Evolutionary conservation across 2,329 filamentous ascomycete species (phyloP), one percentile per base, ranked within the genome.

Genomic region (Colletotrichum tanaceti): DNA sequence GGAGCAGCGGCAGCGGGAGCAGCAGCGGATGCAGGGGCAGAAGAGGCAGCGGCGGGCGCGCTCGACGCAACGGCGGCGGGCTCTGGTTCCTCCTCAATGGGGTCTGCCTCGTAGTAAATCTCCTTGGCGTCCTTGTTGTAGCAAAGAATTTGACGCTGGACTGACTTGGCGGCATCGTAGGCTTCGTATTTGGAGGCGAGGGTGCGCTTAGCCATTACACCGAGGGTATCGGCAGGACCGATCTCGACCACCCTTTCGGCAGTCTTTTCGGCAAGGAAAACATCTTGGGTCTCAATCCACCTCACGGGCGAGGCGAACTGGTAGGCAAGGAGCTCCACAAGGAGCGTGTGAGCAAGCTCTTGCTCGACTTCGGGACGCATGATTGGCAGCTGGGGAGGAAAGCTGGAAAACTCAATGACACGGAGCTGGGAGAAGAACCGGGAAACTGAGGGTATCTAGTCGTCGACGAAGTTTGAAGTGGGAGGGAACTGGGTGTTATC

Each of bases 201-300:
- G 62, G 96, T 99, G 75, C 95, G 89, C 86, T 94, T 97, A 73
- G 96, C 96, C 96, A 99, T 99, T 67, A 93, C 94, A 78, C 95
- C 95, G 43, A 99, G 89, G 32, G 96, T 99, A 82, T 99, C 95
- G 76, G 95, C 94, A 32, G 96, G 96, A 79, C 96, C 96, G 75
- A 99, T 91, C 82, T 99, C 96, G 76, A 99, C 96, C 78, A 99
- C 97, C 78, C 96, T 91, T 87, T 99, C 96, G 58, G 96, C 97
- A 60, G 90, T 92, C 84, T 97, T 96, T 82, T 98, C 94, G 73
- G 92, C 95, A 75, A 99, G 92, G 77, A 99, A 96, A 75, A 99
- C 96, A 95, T 99, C 96, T 84, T 99, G 96, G 63, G 96, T 99
- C 84, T 99, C 96, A 82, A 99, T 99, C 96, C 96, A 99, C 90